phyloP scores from a whole-genome alignment of 345 rosid genomes.

The Nasturtium officinale region DNA sequence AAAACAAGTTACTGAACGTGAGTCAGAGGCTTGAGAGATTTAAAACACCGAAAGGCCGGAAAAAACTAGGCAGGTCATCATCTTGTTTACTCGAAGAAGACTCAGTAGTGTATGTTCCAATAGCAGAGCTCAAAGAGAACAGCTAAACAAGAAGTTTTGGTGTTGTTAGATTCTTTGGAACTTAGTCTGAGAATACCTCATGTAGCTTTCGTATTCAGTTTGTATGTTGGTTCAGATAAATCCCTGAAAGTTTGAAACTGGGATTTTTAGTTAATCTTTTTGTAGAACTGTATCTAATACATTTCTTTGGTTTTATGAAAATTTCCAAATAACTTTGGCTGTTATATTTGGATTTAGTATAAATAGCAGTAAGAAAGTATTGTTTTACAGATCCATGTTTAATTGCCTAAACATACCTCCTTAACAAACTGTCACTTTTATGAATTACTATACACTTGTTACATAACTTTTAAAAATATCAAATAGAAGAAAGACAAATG shows the following conservation, averaged over 20 bases:
- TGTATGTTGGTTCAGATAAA: constrained; percentile 1
- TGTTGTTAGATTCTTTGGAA: constrained; percentile 30
- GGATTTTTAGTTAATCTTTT: too few relatives aligned
- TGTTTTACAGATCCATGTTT: not conserved
- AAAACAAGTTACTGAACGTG: constrained; percentile 57
- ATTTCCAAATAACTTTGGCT: not conserved
- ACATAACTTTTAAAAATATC: not conserved
- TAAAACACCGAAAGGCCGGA: constrained; percentile 42
- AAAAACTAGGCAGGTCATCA: constrained; percentile 49
- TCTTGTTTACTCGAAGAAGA: constrained; percentile 47
- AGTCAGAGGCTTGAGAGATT: constrained; percentile 47
- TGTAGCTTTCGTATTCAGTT: constrained; percentile 24
- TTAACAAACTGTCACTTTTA: not conserved
- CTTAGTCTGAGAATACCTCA: constrained; percentile 13
- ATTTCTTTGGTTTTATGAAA: not conserved
- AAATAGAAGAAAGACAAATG: not conserved
- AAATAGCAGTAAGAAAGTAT: not conserved
- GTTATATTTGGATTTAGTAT: not conserved
- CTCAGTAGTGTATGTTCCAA: constrained; percentile 66
- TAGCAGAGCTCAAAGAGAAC: constrained; percentile 69
- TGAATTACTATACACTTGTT: not conserved
- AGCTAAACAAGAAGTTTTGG: constrained; percentile 26
- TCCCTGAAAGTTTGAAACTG: constrained; percentile 4
- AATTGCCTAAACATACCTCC: not conserved
- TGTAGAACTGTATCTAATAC: not conserved